Base-by-base conservation (phyloP, 768 basidiomycete species). In the Macrolepiota dolichaula region DNA sequence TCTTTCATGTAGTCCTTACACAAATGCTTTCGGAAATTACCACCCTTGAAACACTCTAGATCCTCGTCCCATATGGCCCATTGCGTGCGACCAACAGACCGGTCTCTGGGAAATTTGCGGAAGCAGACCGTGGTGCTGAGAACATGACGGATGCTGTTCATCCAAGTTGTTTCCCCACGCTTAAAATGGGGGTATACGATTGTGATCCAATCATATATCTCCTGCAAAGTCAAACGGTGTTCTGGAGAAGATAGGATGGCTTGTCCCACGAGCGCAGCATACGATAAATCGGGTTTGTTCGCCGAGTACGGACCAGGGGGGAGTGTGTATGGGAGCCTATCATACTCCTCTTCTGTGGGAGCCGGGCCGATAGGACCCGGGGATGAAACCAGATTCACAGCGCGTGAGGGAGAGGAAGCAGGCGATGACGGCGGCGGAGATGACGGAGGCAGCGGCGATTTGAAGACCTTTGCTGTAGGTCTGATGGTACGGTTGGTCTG, bases 71-170 rank as follows among this genome's bases (percentile, higher is more conserved):
- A 89, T 63, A 96, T 91, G 2, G 90, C 90, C 94, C 94, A 96
- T 36, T 89, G 82, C 24, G 91, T 92, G 51, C 93, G 85, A 36
- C 94, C 92, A 36, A 90, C 82, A 25, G 85, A 81, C 12, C 89
- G 84, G 61, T 92, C 88, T 22, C 94, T 79, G 2, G 86, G 84
- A 0, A 89, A 85, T 67, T 96, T 97, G 64, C 93, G 85, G 73
- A 97, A 98, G 67, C 89, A 90, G 38, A 89, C 85, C 47, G 96
- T 96, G 2, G 95, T 93, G 64, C 92, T 94, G 25, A 98, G 81
- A 51, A 96, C 95, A 73, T 98, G 96, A n/a, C 96, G 85, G 62
- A 98, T 94, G 58, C 94, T 96, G 73, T 97, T 97, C 86, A 96
- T 95, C 96, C 96, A 98, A 5, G 94, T 96, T 3, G 89, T 85